Percentiles rank a stretch among this genome's conserved stretches.
Evolutionary conservation across 306 rosid genomes (phyloP).

Genomic region (Trichosanthes cucumerina): DNA sequence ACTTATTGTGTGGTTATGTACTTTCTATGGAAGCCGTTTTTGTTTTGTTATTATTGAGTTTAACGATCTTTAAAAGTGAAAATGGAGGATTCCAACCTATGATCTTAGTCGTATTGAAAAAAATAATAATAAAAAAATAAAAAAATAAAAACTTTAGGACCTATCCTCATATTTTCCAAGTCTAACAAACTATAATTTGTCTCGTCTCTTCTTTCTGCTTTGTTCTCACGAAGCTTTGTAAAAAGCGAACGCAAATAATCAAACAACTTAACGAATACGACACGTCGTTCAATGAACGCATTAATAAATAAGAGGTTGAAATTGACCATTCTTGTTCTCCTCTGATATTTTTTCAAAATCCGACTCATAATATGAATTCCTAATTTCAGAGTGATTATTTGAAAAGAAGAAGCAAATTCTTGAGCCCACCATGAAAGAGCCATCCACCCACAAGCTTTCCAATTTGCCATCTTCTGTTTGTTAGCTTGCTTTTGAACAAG

Average conservation of each 20-base stretch:
- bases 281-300: background rate
- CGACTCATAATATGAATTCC: background rate
- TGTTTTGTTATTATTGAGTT: too few relatives aligned
- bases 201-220: background rate
- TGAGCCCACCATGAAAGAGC: conserved; percentile 7
- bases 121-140: too few relatives aligned
- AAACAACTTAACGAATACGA: conserved; percentile 10
- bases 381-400: background rate
- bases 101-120: too few relatives aligned
- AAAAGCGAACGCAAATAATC: background rate
- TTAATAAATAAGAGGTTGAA: background rate
- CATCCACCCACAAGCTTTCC: background rate
- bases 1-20: too few relatives aligned
- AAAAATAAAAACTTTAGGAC: too few relatives aligned
- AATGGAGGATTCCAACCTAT: too few relatives aligned
- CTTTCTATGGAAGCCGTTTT: too few relatives aligned
- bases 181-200: background rate
- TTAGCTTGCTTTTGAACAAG: background rate
- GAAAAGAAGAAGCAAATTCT: background rate
- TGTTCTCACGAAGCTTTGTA: background rate
- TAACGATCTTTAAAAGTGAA: too few relatives aligned
- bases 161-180: background rate
- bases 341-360: background rate
- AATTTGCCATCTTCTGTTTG: conserved; percentile 1
- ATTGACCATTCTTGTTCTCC: background rate